Evolutionary conservation across 768 basidiomycete species (phyloP), one percentile per base, ranked within the genome.

Genomic region (Tephrocybe sp.): DNA sequence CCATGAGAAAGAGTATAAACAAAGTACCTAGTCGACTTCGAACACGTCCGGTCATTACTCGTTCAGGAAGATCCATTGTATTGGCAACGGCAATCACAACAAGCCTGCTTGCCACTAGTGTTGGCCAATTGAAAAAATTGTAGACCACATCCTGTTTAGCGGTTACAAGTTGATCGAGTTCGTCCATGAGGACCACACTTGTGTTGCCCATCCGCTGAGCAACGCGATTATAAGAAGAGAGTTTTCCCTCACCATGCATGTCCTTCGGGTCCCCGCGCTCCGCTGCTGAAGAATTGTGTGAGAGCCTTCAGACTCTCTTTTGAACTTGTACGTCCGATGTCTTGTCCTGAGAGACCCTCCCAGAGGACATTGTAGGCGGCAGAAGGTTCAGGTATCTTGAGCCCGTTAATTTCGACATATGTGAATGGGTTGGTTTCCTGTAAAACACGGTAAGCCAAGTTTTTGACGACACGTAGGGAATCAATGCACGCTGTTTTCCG

Each of bases 41-140:
- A 41, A 98, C 95, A 48, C 96, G 85, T 0, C 93, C 93, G 2
- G 79, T 87, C 83, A 99, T 88, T 9, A 89, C 89, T 37, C 96
- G 78, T 67, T 98, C 96, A 0, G 97, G 97, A 46, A 98, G 76
- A 62, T 98, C 96, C 90, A 97, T 96, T 25, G 96, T 94, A 64
- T 98, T 99, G 6, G 97, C 97, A 1, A 99, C 94, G 0, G 97
- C 96, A 43, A 99, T 81, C 1, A 99, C 97, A 44, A 98, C 85
- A 5, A 99, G 79, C 65, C 89, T 91, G 50, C 92, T 94, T 16
- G 84, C 85, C 0, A 80, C 77, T 43, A 97, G 74, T 3, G 94
- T 96, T 1, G 97, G 97, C 96, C 97, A 99, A 64, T 99, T 98
- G 78, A 98, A 98, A 70, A 99, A 98, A 62, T 98, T 98, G 70